These are phyloP conservation scores for Apiospora phragmitis DNA, from an alignment of 2,329 filamentous ascomycete genomes.

Conservation along the genomic window DNA sequence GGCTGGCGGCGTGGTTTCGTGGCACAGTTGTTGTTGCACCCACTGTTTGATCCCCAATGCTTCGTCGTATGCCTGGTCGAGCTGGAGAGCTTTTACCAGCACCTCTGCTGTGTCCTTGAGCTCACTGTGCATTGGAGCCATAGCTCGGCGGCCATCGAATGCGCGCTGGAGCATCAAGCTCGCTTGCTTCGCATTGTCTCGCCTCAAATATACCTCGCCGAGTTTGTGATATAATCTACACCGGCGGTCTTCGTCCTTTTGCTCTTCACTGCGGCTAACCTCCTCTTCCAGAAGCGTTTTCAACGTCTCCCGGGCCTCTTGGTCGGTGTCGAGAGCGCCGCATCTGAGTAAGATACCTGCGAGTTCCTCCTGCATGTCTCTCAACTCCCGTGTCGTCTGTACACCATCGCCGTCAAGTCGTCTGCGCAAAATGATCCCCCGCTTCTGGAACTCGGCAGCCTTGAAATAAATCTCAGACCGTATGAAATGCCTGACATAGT, in stretches of 20 bases:
- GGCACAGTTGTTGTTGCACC: constrained; percentile 19
- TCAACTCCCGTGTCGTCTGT: constrained; percentile 16
- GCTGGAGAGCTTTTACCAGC: constrained; percentile 25
- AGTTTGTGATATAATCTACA: constrained; percentile 30
- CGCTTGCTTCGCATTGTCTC: constrained; percentile 23
- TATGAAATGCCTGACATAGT: constrained; percentile 23
- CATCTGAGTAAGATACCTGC: constrained; percentile 27
- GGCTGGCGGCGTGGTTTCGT: constrained; percentile 2
- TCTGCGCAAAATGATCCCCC: constrained; percentile 24
- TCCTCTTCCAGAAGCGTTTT: constrained; percentile 23
- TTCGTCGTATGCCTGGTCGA: constrained; percentile 25
- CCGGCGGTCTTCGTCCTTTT: constrained; percentile 18
- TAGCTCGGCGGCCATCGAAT: constrained; percentile 23
- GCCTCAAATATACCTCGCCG: constrained; percentile 23
- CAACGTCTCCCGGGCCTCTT: constrained; percentile 24
- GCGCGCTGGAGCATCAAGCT: constrained; percentile 22
- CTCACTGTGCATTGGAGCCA: constrained; percentile 15
- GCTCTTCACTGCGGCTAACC: constrained; percentile 15
- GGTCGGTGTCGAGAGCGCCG: constrained; percentile 19
- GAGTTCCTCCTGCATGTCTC: constrained; percentile 27
- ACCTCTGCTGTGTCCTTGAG: constrained; percentile 25
- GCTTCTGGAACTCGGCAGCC: constrained; percentile 25
- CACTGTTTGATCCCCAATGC: constrained; percentile 27
- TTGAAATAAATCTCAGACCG: constrained; percentile 23
- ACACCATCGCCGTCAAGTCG: constrained; percentile 18